These are phyloP conservation scores for Rosa multiflora DNA, from an alignment of 306 rosid genomes.

Conservation along the genomic window DNA sequence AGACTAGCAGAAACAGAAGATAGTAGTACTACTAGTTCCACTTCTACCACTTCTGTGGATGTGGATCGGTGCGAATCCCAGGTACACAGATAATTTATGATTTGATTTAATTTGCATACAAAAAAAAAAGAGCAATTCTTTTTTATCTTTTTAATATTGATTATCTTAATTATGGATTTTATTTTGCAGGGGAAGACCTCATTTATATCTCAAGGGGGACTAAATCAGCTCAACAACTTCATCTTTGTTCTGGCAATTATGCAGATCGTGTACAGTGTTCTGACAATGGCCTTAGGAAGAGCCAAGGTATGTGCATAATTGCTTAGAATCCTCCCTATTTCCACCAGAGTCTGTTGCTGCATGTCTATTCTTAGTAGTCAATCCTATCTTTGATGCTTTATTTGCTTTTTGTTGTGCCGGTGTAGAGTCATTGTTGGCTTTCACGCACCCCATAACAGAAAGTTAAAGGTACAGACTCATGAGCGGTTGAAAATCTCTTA, in stretches of 20 bases:
- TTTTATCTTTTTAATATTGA: background rate
- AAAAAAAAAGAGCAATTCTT: background rate
- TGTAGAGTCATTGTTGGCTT: background rate
- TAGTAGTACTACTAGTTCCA: background rate
- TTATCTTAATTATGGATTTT: background rate
- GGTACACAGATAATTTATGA: conserved; percentile 16
- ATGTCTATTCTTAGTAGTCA: background rate
- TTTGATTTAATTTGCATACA: background rate
- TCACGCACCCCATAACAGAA: background rate
- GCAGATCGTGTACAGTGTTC: conserved; percentile 55
- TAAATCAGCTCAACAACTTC: conserved; percentile 56
- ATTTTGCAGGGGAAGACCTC: conserved; percentile 49
- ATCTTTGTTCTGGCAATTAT: conserved; percentile 53
- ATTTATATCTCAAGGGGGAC: conserved; percentile 47
- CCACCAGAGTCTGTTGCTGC: background rate
- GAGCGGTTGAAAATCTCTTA: background rate
- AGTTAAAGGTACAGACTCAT: background rate
- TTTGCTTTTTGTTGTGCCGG: background rate
- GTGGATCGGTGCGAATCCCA: conserved; percentile 36
- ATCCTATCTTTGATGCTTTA: background rate
- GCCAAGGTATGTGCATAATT: conserved; percentile 43
- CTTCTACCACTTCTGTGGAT: conserved; percentile 5
- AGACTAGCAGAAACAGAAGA: conserved; percentile 12
- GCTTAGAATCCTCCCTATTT: background rate
- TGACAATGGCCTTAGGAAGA: conserved; percentile 63